A percentile compares a stretch with the other conserved stretches of the same genome.
phyloP scores from a whole-genome alignment of 2,329 filamentous ascomycete species.

The Talaromyces pinophilus region DNA sequence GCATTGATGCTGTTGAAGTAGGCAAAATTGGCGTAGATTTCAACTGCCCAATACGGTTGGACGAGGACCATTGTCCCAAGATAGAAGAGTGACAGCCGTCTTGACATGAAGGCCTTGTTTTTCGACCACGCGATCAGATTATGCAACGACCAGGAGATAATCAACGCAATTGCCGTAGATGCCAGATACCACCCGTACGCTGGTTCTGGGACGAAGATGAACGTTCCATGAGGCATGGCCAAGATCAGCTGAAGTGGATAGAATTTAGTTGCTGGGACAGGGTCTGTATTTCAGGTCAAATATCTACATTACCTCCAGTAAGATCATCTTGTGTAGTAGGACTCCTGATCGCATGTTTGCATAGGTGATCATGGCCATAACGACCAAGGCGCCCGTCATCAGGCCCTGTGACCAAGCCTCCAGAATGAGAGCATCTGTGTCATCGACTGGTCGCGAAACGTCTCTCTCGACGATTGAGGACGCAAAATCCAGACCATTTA shows the following conservation, averaged over 20 bases:
- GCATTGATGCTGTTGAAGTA: constrained; percentile 61
- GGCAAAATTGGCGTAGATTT: constrained; percentile 66
- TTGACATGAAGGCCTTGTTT: constrained; percentile 60
- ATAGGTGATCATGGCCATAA: constrained; percentile 52
- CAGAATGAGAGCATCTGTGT: constrained; percentile 35
- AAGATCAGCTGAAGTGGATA: not conserved
- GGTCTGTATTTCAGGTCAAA: not conserved
- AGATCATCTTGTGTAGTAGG: constrained; percentile 53
- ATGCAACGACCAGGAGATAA: constrained; percentile 63
- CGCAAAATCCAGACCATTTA: not conserved
- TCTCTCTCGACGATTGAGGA: not conserved
- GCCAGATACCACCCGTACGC: constrained; percentile 63
- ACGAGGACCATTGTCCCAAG: constrained; percentile 60
- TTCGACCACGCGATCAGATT: constrained; percentile 70
- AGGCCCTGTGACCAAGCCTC: constrained; percentile 53
- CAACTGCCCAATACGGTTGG: constrained; percentile 65
- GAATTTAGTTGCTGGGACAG: not conserved
- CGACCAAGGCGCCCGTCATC: constrained; percentile 52
- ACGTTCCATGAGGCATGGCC: constrained; percentile 53
- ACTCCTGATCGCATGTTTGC: constrained; percentile 52
- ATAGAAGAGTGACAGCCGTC: constrained; percentile 55
- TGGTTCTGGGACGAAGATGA: constrained; percentile 59
- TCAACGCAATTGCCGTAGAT: constrained; percentile 55
- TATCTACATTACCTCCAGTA: constrained; percentile 45
- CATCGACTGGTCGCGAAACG: not conserved